Percentiles rank a stretch among this genome's conserved stretches.
phyloP scores from a whole-genome alignment of 331 rosid genomes.

The Spiraea crenata region DNA sequence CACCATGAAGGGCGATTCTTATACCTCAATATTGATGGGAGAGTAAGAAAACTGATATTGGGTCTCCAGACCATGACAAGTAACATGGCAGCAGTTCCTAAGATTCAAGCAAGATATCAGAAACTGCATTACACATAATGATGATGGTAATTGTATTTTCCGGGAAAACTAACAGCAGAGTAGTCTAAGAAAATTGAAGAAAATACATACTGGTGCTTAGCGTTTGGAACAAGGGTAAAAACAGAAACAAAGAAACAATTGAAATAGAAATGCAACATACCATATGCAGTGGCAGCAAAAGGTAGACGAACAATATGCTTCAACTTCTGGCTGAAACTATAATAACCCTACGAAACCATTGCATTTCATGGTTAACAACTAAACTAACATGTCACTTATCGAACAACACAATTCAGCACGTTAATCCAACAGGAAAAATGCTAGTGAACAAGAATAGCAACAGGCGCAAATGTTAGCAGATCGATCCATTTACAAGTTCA shows the following conservation, averaged over 20 bases:
- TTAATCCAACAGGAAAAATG: neutral
- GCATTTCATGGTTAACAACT: slow-evolving; percentile 1
- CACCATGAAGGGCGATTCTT: neutral
- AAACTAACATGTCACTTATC: slow-evolving; percentile 8
- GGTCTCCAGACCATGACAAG: slow-evolving; percentile 95
- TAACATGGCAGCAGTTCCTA: slow-evolving; percentile 97
- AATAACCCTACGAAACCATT: slow-evolving; percentile 68
- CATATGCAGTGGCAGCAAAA: slow-evolving; percentile 85
- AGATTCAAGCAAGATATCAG: slow-evolving; percentile 28
- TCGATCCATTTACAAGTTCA: neutral
- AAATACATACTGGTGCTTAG: neutral
- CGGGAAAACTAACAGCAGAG: neutral
- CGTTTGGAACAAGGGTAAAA: neutral
- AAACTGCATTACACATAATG: neutral
- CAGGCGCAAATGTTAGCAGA: neutral
- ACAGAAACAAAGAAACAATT: slow-evolving; percentile 12
- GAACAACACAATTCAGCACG: neutral
- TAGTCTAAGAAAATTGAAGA: neutral
- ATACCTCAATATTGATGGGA: slow-evolving; percentile 77
- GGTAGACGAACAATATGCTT: slow-evolving; percentile 93
- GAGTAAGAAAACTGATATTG: slow-evolving; percentile 62
- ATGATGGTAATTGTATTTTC: neutral
- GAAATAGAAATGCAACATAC: slow-evolving; percentile 40
- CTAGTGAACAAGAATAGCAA: neutral
- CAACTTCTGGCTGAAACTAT: slow-evolving; percentile 99